Base-by-base conservation (phyloP, 83 land plant genomes). In the Isoetes engelmannii region DNA sequence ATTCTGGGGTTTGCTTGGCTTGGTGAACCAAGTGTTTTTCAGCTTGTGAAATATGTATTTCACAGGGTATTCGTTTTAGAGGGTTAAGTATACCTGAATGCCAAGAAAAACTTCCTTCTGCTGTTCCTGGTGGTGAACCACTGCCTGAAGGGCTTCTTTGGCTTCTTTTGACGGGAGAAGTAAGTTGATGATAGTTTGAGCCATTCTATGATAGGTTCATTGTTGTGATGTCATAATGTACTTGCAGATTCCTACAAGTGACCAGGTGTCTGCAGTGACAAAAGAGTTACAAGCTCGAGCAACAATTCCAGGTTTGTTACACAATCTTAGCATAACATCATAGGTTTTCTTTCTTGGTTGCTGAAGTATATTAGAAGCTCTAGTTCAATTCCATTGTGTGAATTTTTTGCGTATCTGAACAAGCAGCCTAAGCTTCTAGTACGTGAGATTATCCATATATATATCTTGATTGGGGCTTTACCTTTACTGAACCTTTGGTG, bases 81-180 rank as follows among this genome's bases (percentile, higher is more conserved):
- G 90, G 90, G 0, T 64, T 90, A 44, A 84, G 96, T 3, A 94
- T 94, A 73, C 99, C 99, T 55, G 99, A 94, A 62, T 94, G 99
- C 46, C 99, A 94, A 72, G 87, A 94, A 56, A 60, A 83, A 47
- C 74, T 94, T 61, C 99, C 99, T 17, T 76, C 88, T 67, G 92
- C 92, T 47, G 63, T 73, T 54, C 75, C 80, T 60, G 92, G 84
- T 6, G 99, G 99, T 55, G 99, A 90, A 48, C 99, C 99, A 54
- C 71, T 94, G 79, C 99, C 99, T 47, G 99, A 94, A 71, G 96
- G 99, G 60, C 84, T 94, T 44, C 80, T 94, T 6, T 94, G 99
- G 99, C 86, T 94, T 65, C 90, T 94, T 56, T 70, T 94, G 28
- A 94, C 99, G 45, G 99, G 99, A 71, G 95, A 88, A 84, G 99